phyloP scores from a whole-genome alignment of 495 filamentous ascomycete species.

The Podospora conica region DNA sequence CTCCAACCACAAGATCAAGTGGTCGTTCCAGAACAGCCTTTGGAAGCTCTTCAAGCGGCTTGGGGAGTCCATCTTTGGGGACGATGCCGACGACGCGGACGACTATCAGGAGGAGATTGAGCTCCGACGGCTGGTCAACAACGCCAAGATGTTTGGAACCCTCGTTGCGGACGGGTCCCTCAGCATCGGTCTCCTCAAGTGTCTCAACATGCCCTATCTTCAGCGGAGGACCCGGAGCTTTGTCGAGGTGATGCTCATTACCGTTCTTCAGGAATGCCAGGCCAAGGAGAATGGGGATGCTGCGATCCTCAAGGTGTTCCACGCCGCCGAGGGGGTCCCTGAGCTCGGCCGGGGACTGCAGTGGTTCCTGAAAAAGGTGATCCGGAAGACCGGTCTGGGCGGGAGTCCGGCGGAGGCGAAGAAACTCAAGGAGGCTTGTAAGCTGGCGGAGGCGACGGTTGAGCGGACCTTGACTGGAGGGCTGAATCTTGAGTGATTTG shows the following conservation, averaged over 20 bases:
- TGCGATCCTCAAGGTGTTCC: constrained; percentile 61
- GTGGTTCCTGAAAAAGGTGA: constrained; percentile 71
- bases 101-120: constrained; percentile 42
- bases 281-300: constrained; percentile 22
- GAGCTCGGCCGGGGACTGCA: constrained; percentile 64
- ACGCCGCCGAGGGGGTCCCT: constrained; percentile 51
- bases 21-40: constrained; percentile 77
- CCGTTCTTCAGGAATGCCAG: constrained; percentile 55
- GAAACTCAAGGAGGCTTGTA: constrained; percentile 64
- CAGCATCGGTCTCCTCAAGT: constrained; percentile 60
- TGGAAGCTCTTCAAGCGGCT: constrained; percentile 85
- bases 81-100: constrained; percentile 46
- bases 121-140: constrained; percentile 72
- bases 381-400: constrained; percentile 67
- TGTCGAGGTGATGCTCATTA: constrained; percentile 72
- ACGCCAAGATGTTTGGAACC: constrained; percentile 77
- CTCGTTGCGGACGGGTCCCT: constrained; percentile 64
- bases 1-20: constrained; percentile 61
- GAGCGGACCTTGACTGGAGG: constrained; percentile 38
- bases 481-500: constrained; percentile 14
- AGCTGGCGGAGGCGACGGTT: constrained; percentile 54
- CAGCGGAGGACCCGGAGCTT: constrained; percentile 71
- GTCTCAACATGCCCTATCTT: constrained; percentile 70
- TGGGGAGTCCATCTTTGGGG: constrained; percentile 63
- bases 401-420: constrained; percentile 54